Evolutionary conservation across 306 rosid species (phyloP).

Genomic region (Fragaria vesca): DNA sequence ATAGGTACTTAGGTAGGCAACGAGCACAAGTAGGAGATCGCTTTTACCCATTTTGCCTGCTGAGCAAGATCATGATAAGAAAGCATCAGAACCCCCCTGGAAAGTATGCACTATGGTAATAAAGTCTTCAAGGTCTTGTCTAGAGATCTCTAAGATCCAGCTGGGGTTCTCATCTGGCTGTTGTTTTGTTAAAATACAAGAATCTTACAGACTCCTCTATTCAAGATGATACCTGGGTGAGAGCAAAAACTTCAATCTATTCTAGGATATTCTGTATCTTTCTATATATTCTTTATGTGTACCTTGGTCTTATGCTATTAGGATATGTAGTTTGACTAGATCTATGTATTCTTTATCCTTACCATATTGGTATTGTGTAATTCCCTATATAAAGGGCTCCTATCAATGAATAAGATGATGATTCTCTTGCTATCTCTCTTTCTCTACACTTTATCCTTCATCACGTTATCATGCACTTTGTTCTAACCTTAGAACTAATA

Average conservation of each 20-base stretch:
- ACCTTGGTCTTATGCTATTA: no score
- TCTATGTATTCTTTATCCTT: no score
- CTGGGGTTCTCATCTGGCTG: constrained; percentile 8
- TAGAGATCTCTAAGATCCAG: constrained; percentile 14
- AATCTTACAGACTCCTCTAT: not conserved
- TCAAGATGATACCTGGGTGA: not conserved
- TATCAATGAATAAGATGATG: no score
- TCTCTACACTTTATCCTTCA: no score
- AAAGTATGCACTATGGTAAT: constrained; percentile 8
- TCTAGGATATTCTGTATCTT: no score
- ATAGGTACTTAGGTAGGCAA: not conserved
- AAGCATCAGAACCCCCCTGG: constrained; percentile 13
- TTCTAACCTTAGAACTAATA: no score
- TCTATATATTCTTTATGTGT: no score
- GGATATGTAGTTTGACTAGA: no score
- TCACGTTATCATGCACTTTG: no score
- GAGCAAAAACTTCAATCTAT: not conserved
- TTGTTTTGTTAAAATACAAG: not conserved
- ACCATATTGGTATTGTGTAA: no score
- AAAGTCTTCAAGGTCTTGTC: not conserved
- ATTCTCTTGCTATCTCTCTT: no score
- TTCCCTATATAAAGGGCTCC: no score
- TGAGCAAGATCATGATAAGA: constrained; percentile 11
- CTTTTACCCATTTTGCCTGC: not conserved
- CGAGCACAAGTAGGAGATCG: not conserved